Base-by-base conservation (phyloP, 116 monocot genomes). In the Posidonia oceanica region DNA sequence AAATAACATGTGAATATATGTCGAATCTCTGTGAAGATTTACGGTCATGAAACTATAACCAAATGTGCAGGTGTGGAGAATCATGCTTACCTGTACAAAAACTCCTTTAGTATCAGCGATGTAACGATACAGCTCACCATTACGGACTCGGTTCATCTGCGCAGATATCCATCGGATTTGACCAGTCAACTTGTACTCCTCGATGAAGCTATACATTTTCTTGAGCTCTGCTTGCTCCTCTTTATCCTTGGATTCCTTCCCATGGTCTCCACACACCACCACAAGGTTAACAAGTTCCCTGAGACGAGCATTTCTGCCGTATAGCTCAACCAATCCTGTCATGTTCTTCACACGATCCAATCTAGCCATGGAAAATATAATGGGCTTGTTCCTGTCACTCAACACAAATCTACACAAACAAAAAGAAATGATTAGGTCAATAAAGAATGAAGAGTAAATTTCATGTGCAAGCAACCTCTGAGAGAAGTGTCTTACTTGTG, bases 311-410 rank as follows among this genome's bases (percentile, higher is more conserved):
- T 86, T 86, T 72, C 77, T 86, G 17, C 86, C 93, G 12, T 89
- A 93, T 52, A 82, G 66, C 79, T 93, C 93, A 1, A 93, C 93
- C 67, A 93, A 73, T n/a, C 93, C 93, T 17, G 93, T 86, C 20
- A 93, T 80, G 83, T 93, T 93, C 86, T 93, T 93, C 65, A 93
- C 93, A 4, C 83, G 82, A 69, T 93, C 93, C 39, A 93, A 67
- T 72, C 93, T 84, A 39, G 93, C 93, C 93, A 93, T 93, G 22
- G 89, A 93, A 75, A 93, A 93, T 41, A 93, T 89, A 18, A 93
- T 85, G 17, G 93, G 93, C 72, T 93, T 93, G 73, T 62, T 86
- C 73, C 70, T 82, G 57, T 93, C 86, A 68, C 74, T 80, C 71
- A 93, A 42, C n/a, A 77, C 73, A 59, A 73, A 80, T 79, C 89